Conservation (phyloP, 495 filamentous ascomycete species). For the Tuber magnatum region DNA sequence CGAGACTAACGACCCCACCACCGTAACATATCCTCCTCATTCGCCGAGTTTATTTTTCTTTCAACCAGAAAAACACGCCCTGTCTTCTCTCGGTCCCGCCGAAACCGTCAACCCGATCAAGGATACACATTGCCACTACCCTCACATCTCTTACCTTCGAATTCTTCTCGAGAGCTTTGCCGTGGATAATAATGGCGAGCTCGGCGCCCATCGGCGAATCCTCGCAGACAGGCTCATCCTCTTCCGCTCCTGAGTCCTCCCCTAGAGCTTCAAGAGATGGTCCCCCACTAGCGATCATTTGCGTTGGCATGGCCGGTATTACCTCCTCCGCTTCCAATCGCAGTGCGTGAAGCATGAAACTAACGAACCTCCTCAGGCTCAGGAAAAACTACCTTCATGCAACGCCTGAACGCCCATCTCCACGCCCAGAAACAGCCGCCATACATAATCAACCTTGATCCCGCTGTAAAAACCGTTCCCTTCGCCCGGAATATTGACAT, state of each 20-base stretch:
- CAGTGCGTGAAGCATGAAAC: background rate
- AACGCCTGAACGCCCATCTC: constrained; percentile 85
- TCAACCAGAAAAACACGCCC: background rate
- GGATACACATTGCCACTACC: background rate
- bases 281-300: constrained; percentile 70
- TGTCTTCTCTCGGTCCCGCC: background rate
- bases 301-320: constrained; percentile 88
- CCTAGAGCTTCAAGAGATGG: background rate
- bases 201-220: background rate
- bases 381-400: constrained; percentile 98
- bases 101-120: background rate
- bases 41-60: background rate
- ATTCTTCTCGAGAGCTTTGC: background rate
- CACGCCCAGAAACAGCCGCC: constrained; percentile 66
- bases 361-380: constrained; percentile 53
- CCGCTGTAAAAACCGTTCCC: constrained; percentile 88
- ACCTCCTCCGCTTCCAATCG: constrained; percentile 6
- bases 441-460: constrained; percentile 96
- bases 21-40: background rate
- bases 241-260: background rate
- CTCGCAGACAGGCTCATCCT: background rate
- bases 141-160: background rate
- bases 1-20: background rate
- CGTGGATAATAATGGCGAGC: background rate
- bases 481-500: constrained; percentile 99